phyloP scores from a whole-genome alignment of 257 asterid genomes.

The Solanum phureja region DNA sequence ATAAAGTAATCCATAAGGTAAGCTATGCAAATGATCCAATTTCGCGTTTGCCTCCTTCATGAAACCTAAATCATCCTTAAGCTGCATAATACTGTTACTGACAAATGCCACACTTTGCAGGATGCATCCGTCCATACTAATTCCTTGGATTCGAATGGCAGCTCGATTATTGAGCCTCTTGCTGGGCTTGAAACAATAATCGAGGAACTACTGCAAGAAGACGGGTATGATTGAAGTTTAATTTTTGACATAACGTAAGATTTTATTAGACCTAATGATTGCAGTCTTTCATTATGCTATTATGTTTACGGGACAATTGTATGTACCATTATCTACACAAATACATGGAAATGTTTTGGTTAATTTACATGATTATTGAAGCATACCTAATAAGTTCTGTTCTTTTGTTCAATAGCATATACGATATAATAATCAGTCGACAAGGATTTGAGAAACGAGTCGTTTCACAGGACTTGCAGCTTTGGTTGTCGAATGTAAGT shows the following conservation, averaged over 20 bases:
- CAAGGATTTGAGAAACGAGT: conserved; percentile 97
- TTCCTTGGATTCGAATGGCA: conserved; percentile 12
- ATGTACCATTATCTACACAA: neutral
- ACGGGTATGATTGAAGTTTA: conserved; percentile 49
- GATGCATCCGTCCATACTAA: conserved; percentile 26
- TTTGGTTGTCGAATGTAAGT: conserved; percentile 92
- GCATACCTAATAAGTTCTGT: neutral
- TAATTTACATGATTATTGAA: neutral
- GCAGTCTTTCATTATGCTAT: neutral
- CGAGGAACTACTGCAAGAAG: conserved; percentile 76
- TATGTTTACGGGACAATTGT: neutral
- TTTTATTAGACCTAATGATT: neutral
- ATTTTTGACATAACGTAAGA: neutral
- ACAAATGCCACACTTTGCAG: conserved; percentile 22
- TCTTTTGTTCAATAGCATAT: conserved; percentile 32
- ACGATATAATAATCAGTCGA: conserved; percentile 50
- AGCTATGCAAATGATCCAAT: neutral
- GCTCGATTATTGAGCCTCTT: conserved; percentile 67
- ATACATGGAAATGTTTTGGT: neutral
- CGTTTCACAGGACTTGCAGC: conserved; percentile 93
- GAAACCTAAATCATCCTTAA: neutral
- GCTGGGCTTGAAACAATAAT: conserved; percentile 75
- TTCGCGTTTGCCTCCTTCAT: neutral
- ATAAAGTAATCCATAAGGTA: conserved; percentile 93
- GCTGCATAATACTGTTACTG: neutral